Conservation (phyloP, 2,329 filamentous ascomycete genomes). For the Fonsecaea pedrosoi region DNA sequence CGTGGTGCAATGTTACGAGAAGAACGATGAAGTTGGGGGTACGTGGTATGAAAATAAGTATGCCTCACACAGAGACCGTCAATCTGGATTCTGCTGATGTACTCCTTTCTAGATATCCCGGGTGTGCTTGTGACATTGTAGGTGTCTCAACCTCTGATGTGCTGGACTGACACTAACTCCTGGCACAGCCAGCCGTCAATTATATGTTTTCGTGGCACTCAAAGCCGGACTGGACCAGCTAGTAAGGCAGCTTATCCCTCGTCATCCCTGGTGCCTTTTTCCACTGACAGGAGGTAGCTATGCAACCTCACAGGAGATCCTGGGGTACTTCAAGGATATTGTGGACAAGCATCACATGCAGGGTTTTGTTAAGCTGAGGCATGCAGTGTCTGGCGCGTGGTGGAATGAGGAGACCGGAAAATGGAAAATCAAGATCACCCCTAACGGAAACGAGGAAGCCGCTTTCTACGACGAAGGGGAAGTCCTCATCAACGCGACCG, state of each 20-base stretch:
- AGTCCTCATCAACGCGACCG: slow-evolving; percentile 64
- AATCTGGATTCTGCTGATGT: background rate
- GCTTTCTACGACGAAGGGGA: slow-evolving; percentile 48
- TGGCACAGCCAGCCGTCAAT: background rate
- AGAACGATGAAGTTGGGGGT: slow-evolving; percentile 53
- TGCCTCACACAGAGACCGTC: background rate
- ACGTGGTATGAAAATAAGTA: slow-evolving; percentile 48
- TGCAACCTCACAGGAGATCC: slow-evolving; percentile 4
- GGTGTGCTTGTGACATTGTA: slow-evolving; percentile 18
- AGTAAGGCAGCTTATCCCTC: slow-evolving; percentile 1
- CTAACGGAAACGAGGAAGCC: background rate
- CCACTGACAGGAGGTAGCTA: slow-evolving; percentile 29
- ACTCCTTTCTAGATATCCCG: slow-evolving; percentile 16
- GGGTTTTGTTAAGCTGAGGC: slow-evolving; percentile 24
- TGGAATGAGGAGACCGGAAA: slow-evolving; percentile 1
- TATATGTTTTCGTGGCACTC: slow-evolving; percentile 6
- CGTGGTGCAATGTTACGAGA: slow-evolving; percentile 48
- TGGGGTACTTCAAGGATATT: slow-evolving; percentile 32
- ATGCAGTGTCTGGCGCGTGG: slow-evolving; percentile 1
- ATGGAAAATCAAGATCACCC: slow-evolving; percentile 1
- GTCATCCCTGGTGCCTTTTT: background rate
- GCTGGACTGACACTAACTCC: background rate
- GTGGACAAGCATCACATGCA: slow-evolving; percentile 27
- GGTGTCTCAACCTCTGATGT: background rate
- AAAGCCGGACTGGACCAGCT: background rate